Percentiles rank a stretch among this genome's conserved stretches.
These are phyloP conservation scores for Gaeumannomyces tritici DNA, from an alignment of 2,329 filamentous ascomycete species.

Conservation along the genomic window DNA sequence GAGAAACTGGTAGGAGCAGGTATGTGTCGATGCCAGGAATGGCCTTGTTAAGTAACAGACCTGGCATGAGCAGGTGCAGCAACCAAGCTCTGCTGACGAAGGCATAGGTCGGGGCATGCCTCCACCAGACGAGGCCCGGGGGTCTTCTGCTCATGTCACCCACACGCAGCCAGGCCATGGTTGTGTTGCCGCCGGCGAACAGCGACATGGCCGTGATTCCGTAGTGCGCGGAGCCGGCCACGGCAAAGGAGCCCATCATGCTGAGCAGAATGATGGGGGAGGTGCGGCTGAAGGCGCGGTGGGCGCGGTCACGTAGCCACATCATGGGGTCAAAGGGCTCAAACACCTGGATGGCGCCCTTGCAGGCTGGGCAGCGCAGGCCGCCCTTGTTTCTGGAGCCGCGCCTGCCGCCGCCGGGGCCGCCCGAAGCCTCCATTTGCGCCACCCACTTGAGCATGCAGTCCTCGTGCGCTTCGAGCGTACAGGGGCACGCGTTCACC, in stretches of 20 bases:
- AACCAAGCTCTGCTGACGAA: constrained; percentile 15
- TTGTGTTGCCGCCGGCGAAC: constrained; percentile 40
- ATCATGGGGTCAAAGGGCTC: constrained; percentile 68
- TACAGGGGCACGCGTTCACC: constrained; percentile 86
- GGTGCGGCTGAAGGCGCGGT: constrained; percentile 41
- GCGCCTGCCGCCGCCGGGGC: constrained; percentile 52
- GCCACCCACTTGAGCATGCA: constrained; percentile 89
- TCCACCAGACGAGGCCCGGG: neutral
- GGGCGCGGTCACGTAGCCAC: constrained; percentile 49
- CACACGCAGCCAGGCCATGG: constrained; percentile 29
- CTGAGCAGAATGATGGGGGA: constrained; percentile 57
- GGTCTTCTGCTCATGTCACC: constrained; percentile 1
- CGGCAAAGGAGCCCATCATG: constrained; percentile 40
- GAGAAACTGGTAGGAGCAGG: constrained; percentile 30
- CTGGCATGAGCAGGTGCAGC: constrained; percentile 36
- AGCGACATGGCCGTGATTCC: constrained; percentile 38
- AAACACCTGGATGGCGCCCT: constrained; percentile 65
- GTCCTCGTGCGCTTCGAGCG: constrained; percentile 79
- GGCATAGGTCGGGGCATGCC: neutral
- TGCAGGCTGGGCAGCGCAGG: constrained; percentile 83
- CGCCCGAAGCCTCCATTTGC: constrained; percentile 63
- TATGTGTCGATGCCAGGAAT: constrained; percentile 31
- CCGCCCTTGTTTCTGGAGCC: constrained; percentile 68
- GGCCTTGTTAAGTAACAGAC: constrained; percentile 32
- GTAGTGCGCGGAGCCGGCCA: constrained; percentile 44